A percentile compares a stretch with the other conserved stretches of the same genome.
phyloP scores from a whole-genome alignment of 768 basidiomycete species.

The Lentinula boryana region DNA sequence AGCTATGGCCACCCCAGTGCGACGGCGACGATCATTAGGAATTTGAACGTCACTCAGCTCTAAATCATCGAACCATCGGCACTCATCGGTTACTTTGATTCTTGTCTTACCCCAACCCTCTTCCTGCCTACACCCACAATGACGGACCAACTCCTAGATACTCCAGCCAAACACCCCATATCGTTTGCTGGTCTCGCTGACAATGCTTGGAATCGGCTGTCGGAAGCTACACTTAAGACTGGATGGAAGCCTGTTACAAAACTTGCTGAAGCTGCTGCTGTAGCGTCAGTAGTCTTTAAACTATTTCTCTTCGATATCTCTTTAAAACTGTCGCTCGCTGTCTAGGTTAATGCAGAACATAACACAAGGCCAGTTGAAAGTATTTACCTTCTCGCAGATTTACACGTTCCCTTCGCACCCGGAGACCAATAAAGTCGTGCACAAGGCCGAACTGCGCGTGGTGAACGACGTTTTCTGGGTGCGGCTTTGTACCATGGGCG shows the following conservation, averaged over 20 bases:
- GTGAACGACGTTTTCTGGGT: slow-evolving; percentile 53
- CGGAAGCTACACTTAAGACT: slow-evolving; percentile 34
- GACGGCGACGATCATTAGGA: no score
- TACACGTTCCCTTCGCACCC: slow-evolving; percentile 35
- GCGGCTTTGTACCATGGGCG: slow-evolving; percentile 51
- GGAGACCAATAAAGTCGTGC: slow-evolving; percentile 11
- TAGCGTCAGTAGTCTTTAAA: slow-evolving; percentile 29
- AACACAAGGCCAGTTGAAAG: slow-evolving; percentile 38
- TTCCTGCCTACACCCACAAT: slow-evolving; percentile 11
- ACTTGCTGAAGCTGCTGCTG: slow-evolving; percentile 38
- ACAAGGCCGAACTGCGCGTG: slow-evolving; percentile 41
- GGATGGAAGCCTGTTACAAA: slow-evolving; percentile 38
- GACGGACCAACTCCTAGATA: slow-evolving; percentile 32
- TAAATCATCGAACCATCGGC: no score
- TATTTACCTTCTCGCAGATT: slow-evolving; percentile 37
- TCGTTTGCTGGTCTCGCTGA: slow-evolving; percentile 38
- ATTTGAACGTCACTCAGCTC: no score
- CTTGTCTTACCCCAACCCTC: neutral
- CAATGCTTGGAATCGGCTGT: slow-evolving; percentile 32
- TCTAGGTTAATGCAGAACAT: slow-evolving; percentile 40
- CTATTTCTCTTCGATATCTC: slow-evolving; percentile 2
- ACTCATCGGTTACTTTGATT: neutral
- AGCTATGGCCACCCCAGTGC: no score
- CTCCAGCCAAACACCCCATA: slow-evolving; percentile 35
- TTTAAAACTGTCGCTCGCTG: neutral